phyloP scores from a whole-genome alignment of 164 flowering plant genomes.

The Annona squamosa region DNA sequence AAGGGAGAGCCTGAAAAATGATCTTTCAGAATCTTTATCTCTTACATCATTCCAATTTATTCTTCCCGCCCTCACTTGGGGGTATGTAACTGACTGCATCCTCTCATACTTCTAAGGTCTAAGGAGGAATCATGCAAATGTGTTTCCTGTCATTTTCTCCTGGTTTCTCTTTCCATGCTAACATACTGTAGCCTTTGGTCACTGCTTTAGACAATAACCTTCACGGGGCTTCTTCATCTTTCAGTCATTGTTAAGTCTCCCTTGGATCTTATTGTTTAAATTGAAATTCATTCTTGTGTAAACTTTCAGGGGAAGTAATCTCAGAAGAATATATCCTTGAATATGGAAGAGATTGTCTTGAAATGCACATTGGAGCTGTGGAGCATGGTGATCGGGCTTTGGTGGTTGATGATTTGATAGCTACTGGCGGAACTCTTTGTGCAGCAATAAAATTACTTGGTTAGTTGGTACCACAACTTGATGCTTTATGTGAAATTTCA shows the following conservation, averaged over 20 bases:
- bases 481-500: not conserved
- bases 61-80: too few species aligned
- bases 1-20: too few species aligned
- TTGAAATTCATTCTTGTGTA: not conserved
- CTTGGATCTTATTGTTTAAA: not conserved
- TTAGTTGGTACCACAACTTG: slow-evolving; percentile 8
- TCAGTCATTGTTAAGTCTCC: not conserved
- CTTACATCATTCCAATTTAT: too few species aligned
- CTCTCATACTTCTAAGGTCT: too few species aligned
- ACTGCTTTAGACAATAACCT: slow-evolving; percentile 37
- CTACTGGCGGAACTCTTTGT: slow-evolving; percentile 89
- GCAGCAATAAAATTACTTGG: slow-evolving; percentile 84
- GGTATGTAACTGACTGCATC: too few species aligned
- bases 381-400: slow-evolving; percentile 69
- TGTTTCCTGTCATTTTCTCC: too few species aligned
- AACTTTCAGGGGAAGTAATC: slow-evolving; percentile 66
- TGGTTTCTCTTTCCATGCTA: too few species aligned
- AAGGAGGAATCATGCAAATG: too few species aligned
- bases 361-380: slow-evolving; percentile 97
- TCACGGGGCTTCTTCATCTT: not conserved
- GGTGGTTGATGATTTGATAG: slow-evolving; percentile 91
- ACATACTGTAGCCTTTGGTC: too few species aligned
- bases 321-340: slow-evolving; percentile 77
- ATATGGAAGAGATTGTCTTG: slow-evolving; percentile 90
- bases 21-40: too few species aligned